phyloP scores from a whole-genome alignment of 2,329 filamentous ascomycete species.

The Hirsutella rhossiliensis region DNA sequence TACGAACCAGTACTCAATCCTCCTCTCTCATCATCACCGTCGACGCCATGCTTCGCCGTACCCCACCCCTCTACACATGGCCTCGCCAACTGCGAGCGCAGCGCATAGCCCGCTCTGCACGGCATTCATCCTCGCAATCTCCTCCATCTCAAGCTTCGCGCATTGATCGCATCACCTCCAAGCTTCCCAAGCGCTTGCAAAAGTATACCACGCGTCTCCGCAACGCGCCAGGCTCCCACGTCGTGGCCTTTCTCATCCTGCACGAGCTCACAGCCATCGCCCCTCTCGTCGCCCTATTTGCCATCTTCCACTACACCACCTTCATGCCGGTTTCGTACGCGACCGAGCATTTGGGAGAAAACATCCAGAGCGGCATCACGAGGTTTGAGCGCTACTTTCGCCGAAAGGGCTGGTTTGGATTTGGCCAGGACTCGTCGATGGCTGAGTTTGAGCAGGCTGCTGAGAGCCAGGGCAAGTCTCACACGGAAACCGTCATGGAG shows the following conservation, averaged over 20 bases:
- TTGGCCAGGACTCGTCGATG: constrained; percentile 24
- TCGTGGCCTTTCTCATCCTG: constrained; percentile 75
- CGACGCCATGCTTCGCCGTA: no score
- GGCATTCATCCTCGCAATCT: background rate
- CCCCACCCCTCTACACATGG: background rate
- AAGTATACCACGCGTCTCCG: constrained; percentile 59
- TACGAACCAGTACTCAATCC: no score
- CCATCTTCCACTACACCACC: constrained; percentile 66
- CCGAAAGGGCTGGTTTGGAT: constrained; percentile 71
- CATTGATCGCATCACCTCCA: constrained; percentile 33
- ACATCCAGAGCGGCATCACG: constrained; percentile 50
- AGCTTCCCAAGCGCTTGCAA: constrained; percentile 55
- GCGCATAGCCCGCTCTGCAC: background rate
- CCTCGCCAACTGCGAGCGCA: background rate
- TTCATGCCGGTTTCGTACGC: constrained; percentile 53
- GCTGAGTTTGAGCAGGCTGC: constrained; percentile 6
- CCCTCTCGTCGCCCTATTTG: constrained; percentile 64
- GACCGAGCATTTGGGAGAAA: constrained; percentile 34
- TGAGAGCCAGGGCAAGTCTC: constrained; percentile 6
- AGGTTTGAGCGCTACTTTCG: constrained; percentile 68
- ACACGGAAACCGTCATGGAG: constrained; percentile 16
- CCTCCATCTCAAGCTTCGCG: constrained; percentile 18
- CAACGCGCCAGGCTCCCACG: constrained; percentile 67
- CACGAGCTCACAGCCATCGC: constrained; percentile 86
- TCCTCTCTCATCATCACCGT: no score